Conservation (phyloP, 192 early-diverging fungal species). For the Coemansia sp. region DNA sequence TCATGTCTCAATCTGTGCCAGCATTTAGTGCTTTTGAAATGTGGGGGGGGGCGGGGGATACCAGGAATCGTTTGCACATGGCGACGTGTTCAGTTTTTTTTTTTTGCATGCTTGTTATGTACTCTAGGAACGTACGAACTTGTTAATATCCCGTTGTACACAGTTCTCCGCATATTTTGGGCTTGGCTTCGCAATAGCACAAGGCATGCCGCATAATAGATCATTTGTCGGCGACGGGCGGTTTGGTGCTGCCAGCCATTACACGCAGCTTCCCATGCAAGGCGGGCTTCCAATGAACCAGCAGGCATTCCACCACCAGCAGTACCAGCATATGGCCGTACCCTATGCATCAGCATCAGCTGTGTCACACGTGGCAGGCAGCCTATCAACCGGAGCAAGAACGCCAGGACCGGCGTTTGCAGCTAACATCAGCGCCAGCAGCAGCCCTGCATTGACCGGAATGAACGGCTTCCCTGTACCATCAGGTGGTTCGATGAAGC, state of each 20-base stretch:
- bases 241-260: background rate
- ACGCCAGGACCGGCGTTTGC: slow-evolving; percentile 4
- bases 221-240: background rate
- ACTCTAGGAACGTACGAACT: too few relatives aligned
- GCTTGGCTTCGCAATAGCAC: background rate
- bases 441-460: slow-evolving; percentile 2
- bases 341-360: background rate
- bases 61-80: background rate
- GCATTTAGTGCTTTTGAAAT: background rate
- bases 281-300: background rate
- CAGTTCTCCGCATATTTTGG: background rate
- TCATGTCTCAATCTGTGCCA: too few relatives aligned
- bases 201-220: background rate
- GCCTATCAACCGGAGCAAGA: slow-evolving; percentile 8
- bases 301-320: slow-evolving; percentile 12
- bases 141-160: background rate
- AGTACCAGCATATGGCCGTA: slow-evolving; percentile 1
- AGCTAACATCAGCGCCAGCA: background rate
- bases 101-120: background rate
- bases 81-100: background rate
- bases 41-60: background rate
- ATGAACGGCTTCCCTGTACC: background rate
- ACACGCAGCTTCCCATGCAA: slow-evolving; percentile 8
- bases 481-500: background rate
- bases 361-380: slow-evolving; percentile 1